phyloP scores from a whole-genome alignment of 2,329 filamentous ascomycete species.

The Sporothrix brunneoviolacea region DNA sequence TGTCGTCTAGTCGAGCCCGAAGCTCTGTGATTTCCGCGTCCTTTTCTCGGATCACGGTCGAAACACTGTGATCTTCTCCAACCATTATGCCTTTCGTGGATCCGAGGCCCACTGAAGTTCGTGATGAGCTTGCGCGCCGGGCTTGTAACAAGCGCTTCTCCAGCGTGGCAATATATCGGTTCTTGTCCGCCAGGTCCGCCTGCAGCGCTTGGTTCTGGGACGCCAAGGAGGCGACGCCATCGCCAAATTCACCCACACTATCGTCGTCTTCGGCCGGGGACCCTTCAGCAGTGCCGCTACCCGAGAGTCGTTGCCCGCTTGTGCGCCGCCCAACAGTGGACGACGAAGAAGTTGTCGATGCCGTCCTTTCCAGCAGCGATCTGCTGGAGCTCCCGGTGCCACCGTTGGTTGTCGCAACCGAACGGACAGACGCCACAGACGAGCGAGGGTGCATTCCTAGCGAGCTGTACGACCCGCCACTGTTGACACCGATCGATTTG shows the following conservation, averaged over 20 bases:
- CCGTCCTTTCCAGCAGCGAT: slow-evolving; percentile 54
- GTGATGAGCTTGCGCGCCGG: slow-evolving; percentile 79
- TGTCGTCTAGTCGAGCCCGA: slow-evolving; percentile 84
- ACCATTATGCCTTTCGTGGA: slow-evolving; percentile 57
- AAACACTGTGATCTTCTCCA: slow-evolving; percentile 72
- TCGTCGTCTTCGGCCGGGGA: slow-evolving; percentile 57
- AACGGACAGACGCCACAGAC: slow-evolving; percentile 40
- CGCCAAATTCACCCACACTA: slow-evolving; percentile 72
- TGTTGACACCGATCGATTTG: slow-evolving; percentile 91
- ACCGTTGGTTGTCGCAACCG: slow-evolving; percentile 49
- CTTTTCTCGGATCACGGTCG: slow-evolving; percentile 72
- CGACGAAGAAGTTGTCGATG: slow-evolving; percentile 59
- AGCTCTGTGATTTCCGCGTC: slow-evolving; percentile 89
- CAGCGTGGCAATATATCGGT: slow-evolving; percentile 87
- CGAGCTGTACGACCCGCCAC: slow-evolving; percentile 62
- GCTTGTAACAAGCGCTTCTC: slow-evolving; percentile 91
- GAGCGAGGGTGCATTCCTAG: slow-evolving; percentile 61
- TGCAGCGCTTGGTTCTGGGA: slow-evolving; percentile 90
- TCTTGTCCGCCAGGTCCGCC: slow-evolving; percentile 93
- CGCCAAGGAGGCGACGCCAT: slow-evolving; percentile 73
- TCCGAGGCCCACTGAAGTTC: slow-evolving; percentile 66
- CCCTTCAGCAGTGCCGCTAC: slow-evolving; percentile 29
- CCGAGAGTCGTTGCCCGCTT: slow-evolving; percentile 37
- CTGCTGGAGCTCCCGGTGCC: slow-evolving; percentile 25
- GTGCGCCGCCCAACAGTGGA: slow-evolving; percentile 53